Percentiles rank a stretch among this genome's conserved stretches.
Conservation (phyloP, 768 basidiomycete species). For the Mycena kentingensis region DNA sequence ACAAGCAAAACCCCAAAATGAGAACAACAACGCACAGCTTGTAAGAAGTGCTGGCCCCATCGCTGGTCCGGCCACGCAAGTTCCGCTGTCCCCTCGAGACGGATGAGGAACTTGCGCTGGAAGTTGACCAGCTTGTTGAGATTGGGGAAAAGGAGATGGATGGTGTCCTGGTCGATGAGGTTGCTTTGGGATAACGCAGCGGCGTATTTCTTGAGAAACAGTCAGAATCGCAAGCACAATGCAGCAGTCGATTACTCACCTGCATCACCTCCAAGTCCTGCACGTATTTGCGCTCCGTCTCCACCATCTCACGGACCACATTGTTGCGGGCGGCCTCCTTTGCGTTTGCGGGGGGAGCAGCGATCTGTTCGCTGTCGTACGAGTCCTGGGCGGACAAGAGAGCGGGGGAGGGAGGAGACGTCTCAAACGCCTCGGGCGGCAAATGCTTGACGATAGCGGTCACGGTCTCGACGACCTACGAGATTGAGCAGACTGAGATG, state of each 20-base stretch:
- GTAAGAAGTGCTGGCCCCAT: slow-evolving; percentile 85
- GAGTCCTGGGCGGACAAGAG: slow-evolving; percentile 59
- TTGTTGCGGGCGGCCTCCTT: slow-evolving; percentile 72
- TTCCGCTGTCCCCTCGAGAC: slow-evolving; percentile 83
- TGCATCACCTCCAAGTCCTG: slow-evolving; percentile 96
- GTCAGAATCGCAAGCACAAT: slow-evolving; percentile 18
- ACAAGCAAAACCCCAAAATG: slow-evolving; percentile 46
- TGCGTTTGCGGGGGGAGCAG: slow-evolving; percentile 50
- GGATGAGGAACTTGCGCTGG: slow-evolving; percentile 91
- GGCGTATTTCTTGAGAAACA: slow-evolving; percentile 74
- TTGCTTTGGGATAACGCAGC: slow-evolving; percentile 79
- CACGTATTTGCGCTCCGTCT: slow-evolving; percentile 95
- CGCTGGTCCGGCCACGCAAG: slow-evolving; percentile 80
- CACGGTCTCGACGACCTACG: slow-evolving; percentile 86
- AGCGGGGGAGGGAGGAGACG: slow-evolving; percentile 59
- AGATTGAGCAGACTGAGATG: slow-evolving; percentile 8
- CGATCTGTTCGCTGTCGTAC: slow-evolving; percentile 49
- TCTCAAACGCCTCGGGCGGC: slow-evolving; percentile 67
- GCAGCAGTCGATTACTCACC: slow-evolving; percentile 48
- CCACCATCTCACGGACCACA: slow-evolving; percentile 85
- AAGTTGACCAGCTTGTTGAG: slow-evolving; percentile 95
- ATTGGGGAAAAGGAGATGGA: slow-evolving; percentile 93
- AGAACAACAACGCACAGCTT: slow-evolving; percentile 66
- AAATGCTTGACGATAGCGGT: slow-evolving; percentile 80
- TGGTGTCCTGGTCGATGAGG: slow-evolving; percentile 90